phyloP scores from a whole-genome alignment of 805 yeast species.

The Kodamaea laetipori region DNA sequence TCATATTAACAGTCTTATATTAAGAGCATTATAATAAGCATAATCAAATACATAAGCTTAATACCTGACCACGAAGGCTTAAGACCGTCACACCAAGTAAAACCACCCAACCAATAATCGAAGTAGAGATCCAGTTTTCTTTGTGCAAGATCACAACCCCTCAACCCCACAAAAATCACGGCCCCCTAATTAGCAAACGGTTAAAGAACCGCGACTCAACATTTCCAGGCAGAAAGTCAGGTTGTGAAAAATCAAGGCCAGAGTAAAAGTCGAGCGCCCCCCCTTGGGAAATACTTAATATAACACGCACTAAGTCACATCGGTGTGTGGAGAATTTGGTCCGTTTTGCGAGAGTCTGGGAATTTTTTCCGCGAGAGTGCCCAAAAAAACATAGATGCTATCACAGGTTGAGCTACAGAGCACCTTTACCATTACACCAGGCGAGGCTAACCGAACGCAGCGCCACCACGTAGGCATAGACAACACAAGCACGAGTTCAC shows the following conservation, averaged over 20 bases:
- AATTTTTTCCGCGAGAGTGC: slow-evolving; percentile 2
- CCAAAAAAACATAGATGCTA: slow-evolving; percentile 6
- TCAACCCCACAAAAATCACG: slow-evolving; percentile 8
- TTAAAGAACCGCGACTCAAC: neutral
- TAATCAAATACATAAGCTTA: too few species aligned
- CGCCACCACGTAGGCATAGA: neutral
- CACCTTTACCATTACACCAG: neutral
- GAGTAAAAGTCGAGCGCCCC: too few species aligned
- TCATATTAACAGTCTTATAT: too few species aligned
- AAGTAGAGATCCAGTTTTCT: too few species aligned
- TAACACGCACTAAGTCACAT: too few species aligned
- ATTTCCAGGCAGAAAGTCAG: neutral
- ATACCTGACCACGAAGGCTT: too few species aligned
- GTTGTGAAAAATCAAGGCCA: too few species aligned
- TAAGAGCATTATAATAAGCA: too few species aligned
- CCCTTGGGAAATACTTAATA: too few species aligned
- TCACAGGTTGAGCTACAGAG: slow-evolving; percentile 6
- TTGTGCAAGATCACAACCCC: slow-evolving; percentile 7
- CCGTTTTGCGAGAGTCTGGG: neutral
- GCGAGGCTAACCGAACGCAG: neutral
- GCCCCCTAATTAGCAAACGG: slow-evolving; percentile 4
- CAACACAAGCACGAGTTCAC: too few species aligned
- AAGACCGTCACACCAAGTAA: neutral
- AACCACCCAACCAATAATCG: too few species aligned
- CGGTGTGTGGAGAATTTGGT: neutral